Evolutionary conservation across 768 basidiomycete genomes (phyloP).

Genomic region (Suillus subaureus): DNA sequence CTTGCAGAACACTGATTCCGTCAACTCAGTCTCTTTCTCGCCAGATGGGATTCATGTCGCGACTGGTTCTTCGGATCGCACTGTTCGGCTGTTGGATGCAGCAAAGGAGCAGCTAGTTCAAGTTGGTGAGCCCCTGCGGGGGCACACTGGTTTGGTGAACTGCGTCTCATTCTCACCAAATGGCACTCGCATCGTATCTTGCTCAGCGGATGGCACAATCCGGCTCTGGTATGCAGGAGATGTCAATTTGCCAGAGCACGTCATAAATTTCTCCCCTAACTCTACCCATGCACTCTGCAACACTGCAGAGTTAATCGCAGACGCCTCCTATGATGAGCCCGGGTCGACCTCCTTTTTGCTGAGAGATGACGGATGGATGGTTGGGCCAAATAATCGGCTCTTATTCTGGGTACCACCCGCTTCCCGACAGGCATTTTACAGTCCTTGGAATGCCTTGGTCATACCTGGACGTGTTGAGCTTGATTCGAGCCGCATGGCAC

Average conservation of each 20-base stretch:
- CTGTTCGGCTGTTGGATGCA: constrained; percentile 3
- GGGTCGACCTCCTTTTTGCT: neutral
- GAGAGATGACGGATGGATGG: neutral
- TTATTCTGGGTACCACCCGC: neutral
- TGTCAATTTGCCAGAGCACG: neutral
- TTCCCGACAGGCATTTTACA: neutral
- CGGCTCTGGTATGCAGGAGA: constrained; percentile 2
- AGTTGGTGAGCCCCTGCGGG: constrained; percentile 1
- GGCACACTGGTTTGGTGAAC: neutral
- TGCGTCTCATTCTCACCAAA: constrained; percentile 3
- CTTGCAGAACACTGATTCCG: neutral
- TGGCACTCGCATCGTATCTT: constrained; percentile 1
- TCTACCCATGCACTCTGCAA: neutral
- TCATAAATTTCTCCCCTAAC: neutral
- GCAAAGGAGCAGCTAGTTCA: neutral
- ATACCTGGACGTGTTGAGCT: constrained; percentile 8
- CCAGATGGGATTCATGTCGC: neutral
- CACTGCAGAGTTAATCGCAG: neutral
- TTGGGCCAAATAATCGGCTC: neutral
- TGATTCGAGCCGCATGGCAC: constrained; percentile 9
- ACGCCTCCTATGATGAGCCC: neutral
- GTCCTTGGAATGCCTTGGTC: neutral
- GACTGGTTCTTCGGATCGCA: neutral
- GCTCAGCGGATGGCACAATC: neutral
- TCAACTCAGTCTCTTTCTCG: constrained; percentile 9